These are phyloP conservation scores for Fusarium stilboides DNA, from an alignment of 2,329 filamentous ascomycete genomes.

Conservation along the genomic window DNA sequence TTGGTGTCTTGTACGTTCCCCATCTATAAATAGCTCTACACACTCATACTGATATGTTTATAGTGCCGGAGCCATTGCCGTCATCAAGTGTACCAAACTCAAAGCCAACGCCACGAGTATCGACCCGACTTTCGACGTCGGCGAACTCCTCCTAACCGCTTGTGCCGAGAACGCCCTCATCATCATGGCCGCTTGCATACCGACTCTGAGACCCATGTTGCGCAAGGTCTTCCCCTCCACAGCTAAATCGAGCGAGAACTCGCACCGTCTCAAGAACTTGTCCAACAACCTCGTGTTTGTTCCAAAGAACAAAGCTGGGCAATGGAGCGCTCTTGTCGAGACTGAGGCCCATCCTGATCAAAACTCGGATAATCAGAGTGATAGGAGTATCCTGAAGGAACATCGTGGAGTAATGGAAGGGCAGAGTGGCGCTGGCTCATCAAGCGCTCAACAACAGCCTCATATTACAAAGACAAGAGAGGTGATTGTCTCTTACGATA, in stretches of 20 bases:
- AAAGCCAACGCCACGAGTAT: slow-evolving; percentile 36
- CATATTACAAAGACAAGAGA: slow-evolving; percentile 29
- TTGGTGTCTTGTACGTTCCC: slow-evolving; percentile 30
- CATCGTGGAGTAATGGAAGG: slow-evolving; percentile 5
- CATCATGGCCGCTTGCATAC: slow-evolving; percentile 33
- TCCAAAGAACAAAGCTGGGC: slow-evolving; percentile 36
- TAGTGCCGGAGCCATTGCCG: slow-evolving; percentile 32
- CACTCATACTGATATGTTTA: accelerated
- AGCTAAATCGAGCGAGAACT: slow-evolving; percentile 33
- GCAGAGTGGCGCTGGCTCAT: accelerated
- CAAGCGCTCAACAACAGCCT: background rate
- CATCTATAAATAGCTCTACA: accelerated
- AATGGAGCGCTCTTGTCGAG: slow-evolving; percentile 38
- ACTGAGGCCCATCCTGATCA: slow-evolving; percentile 26
- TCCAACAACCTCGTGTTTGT: slow-evolving; percentile 40
- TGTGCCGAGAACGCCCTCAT: slow-evolving; percentile 39
- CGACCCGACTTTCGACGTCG: slow-evolving; percentile 37
- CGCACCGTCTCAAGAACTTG: slow-evolving; percentile 27
- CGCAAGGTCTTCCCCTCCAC: slow-evolving; percentile 34
- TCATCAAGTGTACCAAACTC: slow-evolving; percentile 39
- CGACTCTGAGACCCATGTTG: slow-evolving; percentile 28
- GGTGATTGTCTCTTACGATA: slow-evolving; percentile 31
- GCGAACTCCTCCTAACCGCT: slow-evolving; percentile 32
- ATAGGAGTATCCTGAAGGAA: slow-evolving; percentile 34
- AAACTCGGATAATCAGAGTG: slow-evolving; percentile 31